A percentile compares a stretch with the other conserved stretches of the same genome.
Conservation (phyloP, 805 yeast species). For the Babjeviella inositovora region DNA sequence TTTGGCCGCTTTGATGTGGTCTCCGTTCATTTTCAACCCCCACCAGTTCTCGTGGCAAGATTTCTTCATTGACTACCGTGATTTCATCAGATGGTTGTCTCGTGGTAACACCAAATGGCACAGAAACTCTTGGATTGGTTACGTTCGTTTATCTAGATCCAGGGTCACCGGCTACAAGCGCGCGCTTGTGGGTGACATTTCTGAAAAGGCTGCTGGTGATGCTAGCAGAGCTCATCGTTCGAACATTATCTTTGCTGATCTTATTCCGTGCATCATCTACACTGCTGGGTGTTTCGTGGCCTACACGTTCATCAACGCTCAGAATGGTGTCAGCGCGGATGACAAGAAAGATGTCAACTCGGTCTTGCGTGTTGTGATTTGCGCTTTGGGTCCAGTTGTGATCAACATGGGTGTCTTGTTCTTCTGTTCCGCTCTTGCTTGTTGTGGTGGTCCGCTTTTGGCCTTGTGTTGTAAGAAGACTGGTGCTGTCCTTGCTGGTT, state of each 20-base stretch:
- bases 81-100: constrained; percentile 54
- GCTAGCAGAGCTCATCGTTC: constrained; percentile 63
- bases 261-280: constrained; percentile 54
- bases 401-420: constrained; percentile 16
- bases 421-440: constrained; percentile 15
- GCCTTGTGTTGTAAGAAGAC: constrained; percentile 13
- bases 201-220: constrained; percentile 59
- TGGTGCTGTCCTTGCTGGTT: constrained; percentile 19
- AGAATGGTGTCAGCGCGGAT: constrained; percentile 72
- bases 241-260: constrained; percentile 68
- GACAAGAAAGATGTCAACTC: constrained; percentile 27
- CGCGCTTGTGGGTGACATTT: constrained; percentile 43
- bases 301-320: constrained; percentile 70
- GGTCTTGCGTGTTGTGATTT: constrained; percentile 39
- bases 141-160: constrained; percentile 64
- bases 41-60: constrained; percentile 31
- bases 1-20: constrained; percentile 22
- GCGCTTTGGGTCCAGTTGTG: constrained; percentile 31
- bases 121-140: constrained; percentile 67
- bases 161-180: constrained; percentile 86
- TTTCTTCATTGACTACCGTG: constrained; percentile 31
- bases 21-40: constrained; percentile 37
- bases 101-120: constrained; percentile 62
- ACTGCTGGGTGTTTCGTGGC: constrained; percentile 59
- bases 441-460: constrained; percentile 17